phyloP scores from a whole-genome alignment of 2,329 filamentous ascomycete genomes.

The Cladosporium colombiae region DNA sequence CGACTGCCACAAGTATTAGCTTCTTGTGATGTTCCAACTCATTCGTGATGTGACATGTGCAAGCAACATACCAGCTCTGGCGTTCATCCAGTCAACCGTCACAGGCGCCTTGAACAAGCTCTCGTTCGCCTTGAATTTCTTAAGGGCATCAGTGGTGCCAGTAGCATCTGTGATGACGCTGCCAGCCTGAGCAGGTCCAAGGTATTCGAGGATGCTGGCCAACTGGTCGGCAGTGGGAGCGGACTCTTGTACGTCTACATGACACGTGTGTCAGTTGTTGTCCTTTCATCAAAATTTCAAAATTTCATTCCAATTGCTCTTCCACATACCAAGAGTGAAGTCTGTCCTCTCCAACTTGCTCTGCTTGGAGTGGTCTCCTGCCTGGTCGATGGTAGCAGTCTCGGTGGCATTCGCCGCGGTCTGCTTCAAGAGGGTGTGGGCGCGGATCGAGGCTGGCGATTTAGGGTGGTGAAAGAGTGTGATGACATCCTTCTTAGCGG shows the following conservation, averaged over 20 bases:
- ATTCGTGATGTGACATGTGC: neutral
- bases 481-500: conserved; percentile 69
- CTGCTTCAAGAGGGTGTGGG: conserved; percentile 77
- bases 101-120: conserved; percentile 74
- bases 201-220: conserved; percentile 79
- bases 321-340: conserved; percentile 67
- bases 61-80: conserved; percentile 62
- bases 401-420: conserved; percentile 68
- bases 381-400: conserved; percentile 72
- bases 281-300: neutral
- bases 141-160: conserved; percentile 74
- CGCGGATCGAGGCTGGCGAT: conserved; percentile 70
- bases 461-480: conserved; percentile 92
- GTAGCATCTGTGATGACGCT: conserved; percentile 74
- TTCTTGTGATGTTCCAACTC: neutral
- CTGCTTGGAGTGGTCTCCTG: conserved; percentile 65
- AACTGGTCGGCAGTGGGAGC: conserved; percentile 81
- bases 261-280: neutral
- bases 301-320: neutral
- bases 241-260: conserved; percentile 70
- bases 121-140: conserved; percentile 70
- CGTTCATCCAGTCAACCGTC: conserved; percentile 93
- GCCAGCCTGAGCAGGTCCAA: conserved; percentile 61
- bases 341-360: conserved; percentile 62
- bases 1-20: conserved; percentile 44